Conservation (phyloP, 805 yeast species). For the Isabelozyma heimii region DNA sequence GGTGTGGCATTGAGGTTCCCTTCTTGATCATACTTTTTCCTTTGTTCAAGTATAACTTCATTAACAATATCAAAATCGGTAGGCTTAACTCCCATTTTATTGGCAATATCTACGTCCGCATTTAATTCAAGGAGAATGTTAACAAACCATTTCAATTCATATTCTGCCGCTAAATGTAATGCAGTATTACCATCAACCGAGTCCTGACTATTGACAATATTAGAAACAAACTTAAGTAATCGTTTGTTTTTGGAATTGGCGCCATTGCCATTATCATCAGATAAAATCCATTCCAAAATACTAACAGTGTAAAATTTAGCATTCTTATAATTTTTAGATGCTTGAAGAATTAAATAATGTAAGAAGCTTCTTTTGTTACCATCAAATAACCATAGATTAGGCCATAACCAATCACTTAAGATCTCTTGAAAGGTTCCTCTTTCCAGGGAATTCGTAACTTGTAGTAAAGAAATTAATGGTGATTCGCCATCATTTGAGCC, state of each 20-base stretch:
- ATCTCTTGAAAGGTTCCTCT: constrained; percentile 69
- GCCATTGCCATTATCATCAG: constrained; percentile 9
- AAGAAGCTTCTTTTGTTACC: constrained; percentile 73
- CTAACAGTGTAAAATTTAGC: constrained; percentile 32
- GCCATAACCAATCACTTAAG: constrained; percentile 65
- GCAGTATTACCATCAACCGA: constrained; percentile 36
- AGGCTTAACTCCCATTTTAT: constrained; percentile 85
- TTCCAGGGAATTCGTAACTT: constrained; percentile 81
- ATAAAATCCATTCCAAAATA: constrained; percentile 31
- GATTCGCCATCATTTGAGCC: constrained; percentile 39
- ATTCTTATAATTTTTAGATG: constrained; percentile 29
- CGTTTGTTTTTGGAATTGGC: constrained; percentile 14
- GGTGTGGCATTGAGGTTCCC: background rate
- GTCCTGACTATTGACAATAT: constrained; percentile 33
- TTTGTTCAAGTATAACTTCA: constrained; percentile 18
- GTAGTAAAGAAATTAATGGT: constrained; percentile 66
- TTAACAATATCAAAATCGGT: constrained; percentile 76
- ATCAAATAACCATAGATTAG: constrained; percentile 47
- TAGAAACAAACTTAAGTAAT: constrained; percentile 9
- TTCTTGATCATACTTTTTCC: background rate
- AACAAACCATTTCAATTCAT: constrained; percentile 37
- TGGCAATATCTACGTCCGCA: constrained; percentile 63
- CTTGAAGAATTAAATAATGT: constrained; percentile 73
- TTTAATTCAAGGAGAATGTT: constrained; percentile 30
- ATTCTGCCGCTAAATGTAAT: constrained; percentile 41